Evolutionary conservation across 2,329 filamentous ascomycete species (phyloP).

Genomic region (Ascochyta rabiei): DNA sequence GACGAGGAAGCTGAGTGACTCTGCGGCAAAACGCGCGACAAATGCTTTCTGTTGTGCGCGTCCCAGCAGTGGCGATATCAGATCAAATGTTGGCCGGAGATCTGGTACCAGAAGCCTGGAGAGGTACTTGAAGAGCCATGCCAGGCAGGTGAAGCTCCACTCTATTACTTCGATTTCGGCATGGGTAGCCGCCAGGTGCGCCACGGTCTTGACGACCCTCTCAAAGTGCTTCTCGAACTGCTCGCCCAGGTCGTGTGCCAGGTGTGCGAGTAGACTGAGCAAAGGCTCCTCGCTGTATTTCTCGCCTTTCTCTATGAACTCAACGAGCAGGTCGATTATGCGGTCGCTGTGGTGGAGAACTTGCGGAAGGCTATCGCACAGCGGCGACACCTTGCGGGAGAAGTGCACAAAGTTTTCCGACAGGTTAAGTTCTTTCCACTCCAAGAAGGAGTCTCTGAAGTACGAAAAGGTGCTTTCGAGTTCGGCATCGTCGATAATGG

Average conservation of each 20-base stretch:
- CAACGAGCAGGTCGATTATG: conserved; percentile 78
- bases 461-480: conserved; percentile 81
- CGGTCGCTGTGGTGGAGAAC: conserved; percentile 87
- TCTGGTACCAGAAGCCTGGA: conserved; percentile 86
- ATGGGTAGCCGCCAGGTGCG: conserved; percentile 76
- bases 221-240: conserved; percentile 90
- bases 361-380: conserved; percentile 89
- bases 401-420: conserved; percentile 82
- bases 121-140: conserved; percentile 97
- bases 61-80: conserved; percentile 83
- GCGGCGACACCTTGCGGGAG: conserved; percentile 72
- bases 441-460: conserved; percentile 79
- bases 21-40: conserved; percentile 89
- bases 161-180: conserved; percentile 89
- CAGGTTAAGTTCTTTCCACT: conserved; percentile 92
- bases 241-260: conserved; percentile 89
- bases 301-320: conserved; percentile 79
- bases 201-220: conserved; percentile 74
- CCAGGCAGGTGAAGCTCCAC: conserved; percentile 93
- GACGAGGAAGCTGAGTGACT: conserved; percentile 91
- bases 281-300: conserved; percentile 83
- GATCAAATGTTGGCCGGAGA: conserved; percentile 79
- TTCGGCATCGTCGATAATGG: conserved; percentile 82
- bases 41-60: conserved; percentile 82
- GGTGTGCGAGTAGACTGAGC: conserved; percentile 84